These are phyloP conservation scores for Ceratobasidium sp. DNA, from an alignment of 1,284 basidiomycete genomes.

Conservation along the genomic window DNA sequence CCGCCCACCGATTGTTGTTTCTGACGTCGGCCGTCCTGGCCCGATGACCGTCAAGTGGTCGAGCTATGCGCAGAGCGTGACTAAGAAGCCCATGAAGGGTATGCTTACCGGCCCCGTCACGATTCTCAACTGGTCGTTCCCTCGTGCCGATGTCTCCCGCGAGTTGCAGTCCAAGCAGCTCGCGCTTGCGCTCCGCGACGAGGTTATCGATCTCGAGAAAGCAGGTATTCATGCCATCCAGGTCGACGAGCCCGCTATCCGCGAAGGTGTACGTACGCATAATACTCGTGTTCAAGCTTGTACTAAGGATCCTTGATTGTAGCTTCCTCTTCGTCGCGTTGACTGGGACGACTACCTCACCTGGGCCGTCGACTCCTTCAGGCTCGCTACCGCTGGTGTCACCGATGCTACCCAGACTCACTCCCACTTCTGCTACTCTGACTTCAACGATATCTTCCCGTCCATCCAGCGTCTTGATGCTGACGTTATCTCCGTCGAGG, in stretches of 20 bases:
- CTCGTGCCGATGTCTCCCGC: conserved; percentile 96
- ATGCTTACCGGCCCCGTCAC: conserved; percentile 98
- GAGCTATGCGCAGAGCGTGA: conserved; percentile 95
- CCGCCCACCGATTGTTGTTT: conserved; percentile 98
- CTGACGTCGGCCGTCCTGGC: conserved; percentile 92
- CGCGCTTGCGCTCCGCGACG: conserved; percentile 97
- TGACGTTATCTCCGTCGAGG: conserved; percentile 99
- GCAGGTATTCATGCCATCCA: conserved; percentile 98
- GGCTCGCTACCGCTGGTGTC: conserved; percentile 94
- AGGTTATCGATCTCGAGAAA: conserved; percentile 97
- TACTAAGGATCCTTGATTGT: conserved; percentile 39
- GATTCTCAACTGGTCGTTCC: conserved; percentile 99
- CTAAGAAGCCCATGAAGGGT: conserved; percentile 98
- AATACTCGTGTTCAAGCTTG: background rate
- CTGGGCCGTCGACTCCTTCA: conserved; percentile 99
- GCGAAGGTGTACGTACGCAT: conserved; percentile 85
- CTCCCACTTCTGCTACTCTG: conserved; percentile 98
- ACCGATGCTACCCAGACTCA: conserved; percentile 93
- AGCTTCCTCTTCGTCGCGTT: conserved; percentile 91
- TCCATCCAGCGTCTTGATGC: conserved; percentile 98
- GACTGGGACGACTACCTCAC: conserved; percentile 96
- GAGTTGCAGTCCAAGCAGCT: conserved; percentile 99
- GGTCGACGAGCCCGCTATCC: conserved; percentile 99
- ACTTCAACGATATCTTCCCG: conserved; percentile 98
- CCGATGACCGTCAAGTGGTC: conserved; percentile 99